A percentile compares a stretch with the other conserved stretches of the same genome.
Evolutionary conservation across 1,284 basidiomycete species (phyloP).

Genomic region (Schizophyllum amplum): DNA sequence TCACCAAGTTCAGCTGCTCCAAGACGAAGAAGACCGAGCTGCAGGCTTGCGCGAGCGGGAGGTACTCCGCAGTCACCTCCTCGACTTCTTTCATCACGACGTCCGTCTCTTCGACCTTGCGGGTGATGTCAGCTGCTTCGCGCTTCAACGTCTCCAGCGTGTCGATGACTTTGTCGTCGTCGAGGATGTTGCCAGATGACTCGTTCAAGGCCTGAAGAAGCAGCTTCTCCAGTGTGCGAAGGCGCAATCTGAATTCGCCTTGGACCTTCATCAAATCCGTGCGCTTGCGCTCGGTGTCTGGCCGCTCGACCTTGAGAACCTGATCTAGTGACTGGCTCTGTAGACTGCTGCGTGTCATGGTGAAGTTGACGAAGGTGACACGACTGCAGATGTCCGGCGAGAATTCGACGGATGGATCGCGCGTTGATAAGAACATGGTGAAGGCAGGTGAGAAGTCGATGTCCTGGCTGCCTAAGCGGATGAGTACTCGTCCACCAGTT

Average conservation of each 20-base stretch:
- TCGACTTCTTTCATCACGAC: conserved; percentile 96
- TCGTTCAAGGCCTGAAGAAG: conserved; percentile 96
- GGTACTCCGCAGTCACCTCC: conserved; percentile 89
- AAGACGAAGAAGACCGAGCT: conserved; percentile 97
- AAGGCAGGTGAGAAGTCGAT: conserved; percentile 99
- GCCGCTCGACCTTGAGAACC: conserved; percentile 93
- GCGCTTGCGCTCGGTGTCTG: conserved; percentile 94
- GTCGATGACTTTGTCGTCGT: conserved; percentile 98
- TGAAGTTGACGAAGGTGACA: conserved; percentile 99
- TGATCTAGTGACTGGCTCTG: conserved; percentile 98
- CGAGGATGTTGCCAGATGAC: conserved; percentile 93
- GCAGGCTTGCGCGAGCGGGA: conserved; percentile 93
- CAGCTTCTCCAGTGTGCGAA: conserved; percentile 89
- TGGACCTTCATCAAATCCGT: conserved; percentile 99
- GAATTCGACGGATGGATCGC: conserved; percentile 96
- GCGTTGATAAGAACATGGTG: conserved; percentile 97
- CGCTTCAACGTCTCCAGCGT: conserved; percentile 95
- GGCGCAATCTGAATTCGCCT: conserved; percentile 92
- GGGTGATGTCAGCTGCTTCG: conserved; percentile 94
- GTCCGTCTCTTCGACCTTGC: conserved; percentile 97
- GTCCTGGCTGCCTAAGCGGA: conserved; percentile 96
- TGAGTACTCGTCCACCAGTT: conserved; percentile 94
- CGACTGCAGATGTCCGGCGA: conserved; percentile 98
- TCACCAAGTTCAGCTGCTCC: conserved; percentile 89
- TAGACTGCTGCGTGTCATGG: conserved; percentile 96